A percentile compares a stretch with the other conserved stretches of the same genome.
These are phyloP conservation scores for Leucocoprinus leucothites DNA, from an alignment of 768 basidiomycete species.

Conservation along the genomic window DNA sequence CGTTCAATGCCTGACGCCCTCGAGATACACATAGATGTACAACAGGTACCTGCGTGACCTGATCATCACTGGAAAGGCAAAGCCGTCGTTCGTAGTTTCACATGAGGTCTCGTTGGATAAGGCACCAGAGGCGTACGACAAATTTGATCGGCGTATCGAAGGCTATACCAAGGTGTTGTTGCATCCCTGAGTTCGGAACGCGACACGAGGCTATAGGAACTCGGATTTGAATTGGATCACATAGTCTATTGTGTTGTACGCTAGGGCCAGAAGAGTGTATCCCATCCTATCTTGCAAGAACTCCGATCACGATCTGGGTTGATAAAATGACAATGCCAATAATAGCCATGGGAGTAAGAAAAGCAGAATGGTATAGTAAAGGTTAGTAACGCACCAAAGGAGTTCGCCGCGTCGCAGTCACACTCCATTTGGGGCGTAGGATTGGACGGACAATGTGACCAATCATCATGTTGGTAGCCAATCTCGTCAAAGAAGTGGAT, in stretches of 20 bases:
- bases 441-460: slow-evolving; percentile 63
- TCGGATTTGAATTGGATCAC: too few species aligned
- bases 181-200: slow-evolving; percentile 34
- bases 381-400: slow-evolving; percentile 60
- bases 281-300: slow-evolving; percentile 7
- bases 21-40: slow-evolving; percentile 31
- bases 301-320: slow-evolving; percentile 8
- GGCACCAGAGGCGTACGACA: slow-evolving; percentile 47
- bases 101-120: slow-evolving; percentile 48
- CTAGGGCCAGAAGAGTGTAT: slow-evolving; percentile 7
- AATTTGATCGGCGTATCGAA: slow-evolving; percentile 52
- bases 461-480: slow-evolving; percentile 78
- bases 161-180: slow-evolving; percentile 52
- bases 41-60: slow-evolving; percentile 53
- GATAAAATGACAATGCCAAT: background rate
- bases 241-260: background rate
- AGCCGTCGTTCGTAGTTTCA: slow-evolving; percentile 53
- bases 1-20: too few species aligned
- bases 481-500: slow-evolving; percentile 83
- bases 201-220: background rate
- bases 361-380: too few species aligned
- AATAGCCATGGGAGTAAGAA: too few species aligned
- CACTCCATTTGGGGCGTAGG: slow-evolving; percentile 49
- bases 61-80: slow-evolving; percentile 50
- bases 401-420: slow-evolving; percentile 55